Evolutionary conservation across 176 grass and related monocot genomes (phyloP), one percentile per base, ranked within the genome.

Genomic region (Bolboschoenus planiculmis): DNA sequence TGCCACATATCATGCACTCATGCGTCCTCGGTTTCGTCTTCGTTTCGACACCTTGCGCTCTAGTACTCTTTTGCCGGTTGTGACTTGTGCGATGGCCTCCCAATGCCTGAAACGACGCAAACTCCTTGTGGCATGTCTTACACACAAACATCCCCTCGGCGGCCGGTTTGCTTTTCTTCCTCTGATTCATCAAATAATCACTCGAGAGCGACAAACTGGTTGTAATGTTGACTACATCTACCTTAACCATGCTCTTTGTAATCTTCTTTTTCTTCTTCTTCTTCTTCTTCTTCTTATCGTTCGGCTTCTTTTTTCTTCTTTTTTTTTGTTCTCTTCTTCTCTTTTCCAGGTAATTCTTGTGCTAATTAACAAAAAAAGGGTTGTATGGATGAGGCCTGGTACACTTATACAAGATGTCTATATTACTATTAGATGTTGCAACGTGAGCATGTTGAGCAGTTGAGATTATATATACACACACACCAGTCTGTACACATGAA

Each of bases 1-100:
- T 84, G 0, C 88, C 90, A 85, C 92, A 94, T 50, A 94, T 85
- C 55, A 84, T 42, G 87, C 92, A 94, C 87, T 92, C 90, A 78
- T 94, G 90, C 70, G 48, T 77, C 18, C 81, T 53, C 1, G 82
- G 44, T 78, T 84, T 87, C 48, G 80, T 48, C 79, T 71, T 85
- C 30, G 75, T 76, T 39, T 36, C 83, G n/a, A 27, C 68, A 8
- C 63, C 55, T 3, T 31, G 48, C 3, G 7, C 82, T 40, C 10
- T 35, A 3, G 42, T n/a, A n/a, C n/a, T 87, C 83, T 79, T 80
- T 50, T 44, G 83, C 77, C 77, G 16, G 86, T 88, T 88, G 54
- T 83, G 85, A 56, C 81, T 82, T 13, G 79, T 82, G 7, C 79
- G 79, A 44, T 82, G 79, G 7, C 79, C 79, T 7, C 79, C 79